These are phyloP conservation scores for Cladosporium phlei DNA, from an alignment of 2,329 filamentous ascomycete species.

Conservation along the genomic window DNA sequence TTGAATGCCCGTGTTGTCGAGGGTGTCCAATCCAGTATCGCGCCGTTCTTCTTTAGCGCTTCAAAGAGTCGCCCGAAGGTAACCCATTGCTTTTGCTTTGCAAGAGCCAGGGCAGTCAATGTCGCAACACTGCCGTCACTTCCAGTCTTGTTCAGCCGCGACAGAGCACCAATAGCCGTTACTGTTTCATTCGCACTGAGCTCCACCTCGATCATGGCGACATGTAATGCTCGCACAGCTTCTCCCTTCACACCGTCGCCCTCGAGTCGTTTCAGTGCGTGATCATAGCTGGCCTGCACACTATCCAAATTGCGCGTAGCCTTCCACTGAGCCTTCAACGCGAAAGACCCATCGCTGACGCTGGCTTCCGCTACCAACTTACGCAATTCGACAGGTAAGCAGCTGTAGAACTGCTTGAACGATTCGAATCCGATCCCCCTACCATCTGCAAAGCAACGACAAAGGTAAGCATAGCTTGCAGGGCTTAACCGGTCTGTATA, in stretches of 20 bases:
- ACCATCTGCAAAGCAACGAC: not conserved
- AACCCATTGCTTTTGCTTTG: constrained; percentile 3
- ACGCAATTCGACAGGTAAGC: not conserved
- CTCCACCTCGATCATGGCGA: constrained; percentile 7
- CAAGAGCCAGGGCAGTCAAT: constrained; percentile 5
- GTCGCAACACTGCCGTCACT: not conserved
- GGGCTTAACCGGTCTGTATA: not conserved
- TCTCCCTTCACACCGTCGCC: not conserved
- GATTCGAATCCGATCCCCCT: not conserved
- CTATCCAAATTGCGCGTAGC: constrained; percentile 12
- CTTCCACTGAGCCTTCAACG: constrained; percentile 14
- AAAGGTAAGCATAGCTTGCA: constrained; percentile 1
- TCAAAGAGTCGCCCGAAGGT: not conserved
- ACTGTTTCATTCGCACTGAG: constrained; percentile 1
- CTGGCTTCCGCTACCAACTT: not conserved
- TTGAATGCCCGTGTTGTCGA: constrained; percentile 18
- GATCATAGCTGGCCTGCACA: not conserved
- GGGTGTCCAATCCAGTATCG: not conserved
- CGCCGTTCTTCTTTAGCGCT: not conserved
- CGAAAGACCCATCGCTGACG: not conserved
- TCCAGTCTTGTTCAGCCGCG: not conserved
- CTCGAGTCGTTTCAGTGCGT: not conserved
- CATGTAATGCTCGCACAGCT: not conserved
- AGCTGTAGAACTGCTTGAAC: not conserved
- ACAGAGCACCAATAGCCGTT: not conserved